phyloP scores from a whole-genome alignment of 2,329 filamentous ascomycete genomes.

The Cladosporium cucumerinum region DNA sequence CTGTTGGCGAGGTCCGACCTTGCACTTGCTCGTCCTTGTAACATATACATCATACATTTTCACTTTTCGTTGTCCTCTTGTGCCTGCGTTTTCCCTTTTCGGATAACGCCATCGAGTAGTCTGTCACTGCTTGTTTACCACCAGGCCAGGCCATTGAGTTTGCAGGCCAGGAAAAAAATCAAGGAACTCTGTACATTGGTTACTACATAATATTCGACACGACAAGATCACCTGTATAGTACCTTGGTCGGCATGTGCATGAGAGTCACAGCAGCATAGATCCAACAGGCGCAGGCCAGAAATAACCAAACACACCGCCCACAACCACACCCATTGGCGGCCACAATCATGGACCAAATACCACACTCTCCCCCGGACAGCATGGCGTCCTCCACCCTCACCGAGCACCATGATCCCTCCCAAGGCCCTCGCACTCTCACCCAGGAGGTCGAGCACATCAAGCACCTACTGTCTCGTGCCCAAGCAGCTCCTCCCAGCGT shows the following conservation, averaged over 20 bases:
- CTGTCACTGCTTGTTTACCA: background rate
- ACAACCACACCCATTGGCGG: too few species aligned
- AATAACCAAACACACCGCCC: background rate
- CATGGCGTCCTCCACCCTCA: slow-evolving; percentile 13
- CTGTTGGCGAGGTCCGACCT: slow-evolving; percentile 7
- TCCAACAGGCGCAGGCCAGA: background rate
- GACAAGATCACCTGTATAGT: background rate
- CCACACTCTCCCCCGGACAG: slow-evolving; percentile 15
- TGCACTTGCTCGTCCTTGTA: background rate
- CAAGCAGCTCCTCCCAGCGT: slow-evolving; percentile 18
- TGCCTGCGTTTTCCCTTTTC: background rate
- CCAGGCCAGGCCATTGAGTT: background rate
- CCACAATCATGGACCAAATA: slow-evolving; percentile 11
- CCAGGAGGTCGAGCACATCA: slow-evolving; percentile 28
- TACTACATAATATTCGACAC: background rate
- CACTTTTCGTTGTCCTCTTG: background rate
- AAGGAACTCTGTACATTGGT: background rate
- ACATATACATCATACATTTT: background rate
- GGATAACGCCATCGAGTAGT: background rate
- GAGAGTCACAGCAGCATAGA: background rate
- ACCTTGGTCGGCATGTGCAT: background rate
- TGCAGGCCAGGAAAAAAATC: background rate
- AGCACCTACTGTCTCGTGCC: slow-evolving; percentile 22
- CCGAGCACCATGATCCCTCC: background rate
- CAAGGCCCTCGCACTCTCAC: slow-evolving; percentile 19